Conservation (phyloP, 2,329 filamentous ascomycete genomes). For the Penicillium brasilianum region DNA sequence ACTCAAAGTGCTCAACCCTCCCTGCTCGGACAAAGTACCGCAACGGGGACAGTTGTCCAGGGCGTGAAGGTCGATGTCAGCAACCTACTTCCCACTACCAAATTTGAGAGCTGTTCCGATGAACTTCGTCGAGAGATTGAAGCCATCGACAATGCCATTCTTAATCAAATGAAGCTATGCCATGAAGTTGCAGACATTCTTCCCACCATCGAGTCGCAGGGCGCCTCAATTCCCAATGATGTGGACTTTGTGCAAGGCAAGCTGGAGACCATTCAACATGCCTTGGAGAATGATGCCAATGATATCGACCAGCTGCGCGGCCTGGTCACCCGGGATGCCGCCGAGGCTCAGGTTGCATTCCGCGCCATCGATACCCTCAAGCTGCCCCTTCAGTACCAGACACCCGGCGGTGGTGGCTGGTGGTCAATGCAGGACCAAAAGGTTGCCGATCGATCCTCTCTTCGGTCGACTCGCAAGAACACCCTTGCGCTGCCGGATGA, state of each 20-base stretch:
- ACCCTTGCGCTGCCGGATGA: slow-evolving; percentile 55
- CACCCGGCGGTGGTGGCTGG: slow-evolving; percentile 49
- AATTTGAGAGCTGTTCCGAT: slow-evolving; percentile 87
- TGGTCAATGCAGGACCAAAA: slow-evolving; percentile 48
- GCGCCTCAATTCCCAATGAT: slow-evolving; percentile 68
- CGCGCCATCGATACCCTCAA: slow-evolving; percentile 76
- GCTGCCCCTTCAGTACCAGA: slow-evolving; percentile 68
- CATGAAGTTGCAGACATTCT: slow-evolving; percentile 77
- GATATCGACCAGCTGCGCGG: slow-evolving; percentile 63
- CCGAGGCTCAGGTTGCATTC: slow-evolving; percentile 73
- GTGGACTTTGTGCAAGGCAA: slow-evolving; percentile 67
- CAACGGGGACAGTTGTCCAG: slow-evolving; percentile 55
- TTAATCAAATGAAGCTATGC: slow-evolving; percentile 73
- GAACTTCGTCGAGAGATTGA: slow-evolving; percentile 80
- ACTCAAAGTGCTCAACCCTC: slow-evolving; percentile 34
- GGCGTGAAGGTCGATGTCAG: slow-evolving; percentile 79
- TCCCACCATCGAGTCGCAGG: slow-evolving; percentile 65
- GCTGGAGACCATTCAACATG: slow-evolving; percentile 66
- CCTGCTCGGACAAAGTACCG: slow-evolving; percentile 39
- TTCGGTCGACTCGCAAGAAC: slow-evolving; percentile 49
- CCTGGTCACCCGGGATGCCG: slow-evolving; percentile 67
- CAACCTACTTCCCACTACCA: slow-evolving; percentile 82
- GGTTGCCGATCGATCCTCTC: slow-evolving; percentile 43
- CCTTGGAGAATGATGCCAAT: slow-evolving; percentile 66
- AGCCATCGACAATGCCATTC: slow-evolving; percentile 77